These are phyloP conservation scores for Gloeostereum incarnatum DNA, from an alignment of 768 basidiomycete species.

Conservation along the genomic window DNA sequence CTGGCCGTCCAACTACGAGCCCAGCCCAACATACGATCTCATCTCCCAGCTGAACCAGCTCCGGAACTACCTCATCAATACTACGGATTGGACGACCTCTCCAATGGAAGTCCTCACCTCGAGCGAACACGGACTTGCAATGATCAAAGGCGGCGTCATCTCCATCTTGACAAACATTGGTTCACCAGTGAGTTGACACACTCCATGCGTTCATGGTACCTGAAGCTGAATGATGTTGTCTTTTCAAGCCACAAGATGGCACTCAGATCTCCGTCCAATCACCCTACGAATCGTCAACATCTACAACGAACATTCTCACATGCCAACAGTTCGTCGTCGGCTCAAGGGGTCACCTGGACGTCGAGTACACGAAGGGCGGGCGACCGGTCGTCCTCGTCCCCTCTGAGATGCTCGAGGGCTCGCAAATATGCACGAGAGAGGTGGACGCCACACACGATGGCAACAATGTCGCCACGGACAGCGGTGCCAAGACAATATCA, in stretches of 20 bases:
- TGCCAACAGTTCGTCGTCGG: conserved; percentile 65
- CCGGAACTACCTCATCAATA: conserved; percentile 51
- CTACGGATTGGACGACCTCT: conserved; percentile 47
- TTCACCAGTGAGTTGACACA: conserved; percentile 42
- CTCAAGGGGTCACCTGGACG: conserved; percentile 49
- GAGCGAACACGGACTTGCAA: conserved; percentile 42
- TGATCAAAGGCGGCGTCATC: conserved; percentile 57
- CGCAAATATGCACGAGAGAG: conserved; percentile 23
- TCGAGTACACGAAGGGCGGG: conserved; percentile 58
- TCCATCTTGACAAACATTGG: conserved; percentile 65
- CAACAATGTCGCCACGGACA: no score
- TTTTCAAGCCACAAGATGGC: conserved; percentile 41
- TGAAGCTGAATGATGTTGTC: not conserved
- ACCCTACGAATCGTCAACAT: conserved; percentile 35
- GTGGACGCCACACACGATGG: conserved; percentile 4
- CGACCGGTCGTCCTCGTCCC: conserved; percentile 48
- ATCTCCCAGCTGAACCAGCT: conserved; percentile 57
- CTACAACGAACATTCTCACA: conserved; percentile 49
- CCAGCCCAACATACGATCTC: conserved; percentile 47
- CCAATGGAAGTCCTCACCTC: conserved; percentile 41
- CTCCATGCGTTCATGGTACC: not conserved
- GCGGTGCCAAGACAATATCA: no score
- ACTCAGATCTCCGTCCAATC: conserved; percentile 50
- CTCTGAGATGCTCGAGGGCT: conserved; percentile 20
- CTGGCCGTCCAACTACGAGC: conserved; percentile 59